Percentiles rank a stretch among this genome's conserved stretches.
Conservation (phyloP, 2,329 filamentous ascomycete genomes). For the Sporothrix globosa region DNA sequence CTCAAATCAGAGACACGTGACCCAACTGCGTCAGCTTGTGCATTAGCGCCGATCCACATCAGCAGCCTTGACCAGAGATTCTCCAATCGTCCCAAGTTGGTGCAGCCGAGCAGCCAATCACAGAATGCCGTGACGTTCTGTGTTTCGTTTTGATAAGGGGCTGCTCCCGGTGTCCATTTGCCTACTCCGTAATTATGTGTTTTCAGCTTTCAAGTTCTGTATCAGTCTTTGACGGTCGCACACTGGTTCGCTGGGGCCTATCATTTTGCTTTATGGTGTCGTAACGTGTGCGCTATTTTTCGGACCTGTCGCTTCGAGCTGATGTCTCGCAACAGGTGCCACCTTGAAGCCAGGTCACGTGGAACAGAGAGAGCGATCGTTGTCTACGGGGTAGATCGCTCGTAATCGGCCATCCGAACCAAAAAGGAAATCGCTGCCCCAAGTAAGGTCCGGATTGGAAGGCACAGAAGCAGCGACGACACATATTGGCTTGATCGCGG, state of each 20-base stretch:
- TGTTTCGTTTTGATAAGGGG: constrained; percentile 29
- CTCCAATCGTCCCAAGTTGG: constrained; percentile 35
- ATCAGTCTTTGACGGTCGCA: background rate
- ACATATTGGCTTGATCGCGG: background rate
- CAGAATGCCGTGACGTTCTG: background rate
- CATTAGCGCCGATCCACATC: constrained; percentile 38
- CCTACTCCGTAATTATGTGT: background rate
- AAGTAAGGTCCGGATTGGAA: background rate
- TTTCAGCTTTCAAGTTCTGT: constrained; percentile 2
- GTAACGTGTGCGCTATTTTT: background rate
- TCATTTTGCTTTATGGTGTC: background rate
- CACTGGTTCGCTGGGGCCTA: background rate
- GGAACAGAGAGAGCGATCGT: background rate
- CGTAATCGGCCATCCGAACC: constrained; percentile 5
- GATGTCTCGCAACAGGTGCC: background rate
- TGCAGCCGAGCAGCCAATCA: constrained; percentile 34
- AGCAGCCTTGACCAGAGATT: constrained; percentile 21
- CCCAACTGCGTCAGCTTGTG: constrained; percentile 32
- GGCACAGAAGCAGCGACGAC: background rate
- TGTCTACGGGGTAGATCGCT: background rate
- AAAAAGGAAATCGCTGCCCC: background rate
- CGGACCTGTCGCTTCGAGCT: background rate
- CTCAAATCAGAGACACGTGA: constrained; percentile 32
- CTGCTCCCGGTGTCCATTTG: constrained; percentile 18
- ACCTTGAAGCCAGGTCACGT: constrained; percentile 4